Conservation (phyloP, 202 grass and related monocot species). For the Digitaria exilis region DNA sequence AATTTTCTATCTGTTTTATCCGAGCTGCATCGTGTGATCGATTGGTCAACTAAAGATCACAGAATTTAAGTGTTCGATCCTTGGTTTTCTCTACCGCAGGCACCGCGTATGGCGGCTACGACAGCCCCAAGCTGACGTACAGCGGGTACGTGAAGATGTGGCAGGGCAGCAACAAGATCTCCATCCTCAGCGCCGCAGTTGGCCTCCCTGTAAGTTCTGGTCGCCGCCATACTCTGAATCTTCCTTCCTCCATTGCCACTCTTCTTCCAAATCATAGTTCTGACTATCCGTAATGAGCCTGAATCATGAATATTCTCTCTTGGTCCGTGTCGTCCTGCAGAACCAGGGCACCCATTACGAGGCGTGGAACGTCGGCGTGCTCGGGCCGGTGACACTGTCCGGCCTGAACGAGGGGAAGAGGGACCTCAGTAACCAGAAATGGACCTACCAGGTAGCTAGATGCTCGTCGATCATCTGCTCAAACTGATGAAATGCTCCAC, state of each 20-base stretch:
- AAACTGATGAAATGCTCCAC: no score
- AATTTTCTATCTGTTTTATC: not conserved
- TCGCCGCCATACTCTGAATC: not conserved
- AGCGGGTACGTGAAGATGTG: slow-evolving; percentile 72
- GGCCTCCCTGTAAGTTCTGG: slow-evolving; percentile 90
- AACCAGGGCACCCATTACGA: slow-evolving; percentile 89
- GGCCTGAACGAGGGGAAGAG: slow-evolving; percentile 83
- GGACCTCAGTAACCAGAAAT: slow-evolving; percentile 78
- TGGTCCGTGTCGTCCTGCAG: slow-evolving; percentile 30
- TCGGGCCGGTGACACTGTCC: slow-evolving; percentile 81
- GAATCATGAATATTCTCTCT: not conserved
- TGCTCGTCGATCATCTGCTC: no score
- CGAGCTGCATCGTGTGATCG: not conserved
- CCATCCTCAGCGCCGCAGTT: slow-evolving; percentile 81
- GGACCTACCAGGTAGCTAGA: slow-evolving; percentile 86
- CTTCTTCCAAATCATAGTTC: not conserved
- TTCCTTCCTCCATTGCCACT: not conserved
- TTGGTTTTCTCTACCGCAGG: slow-evolving; percentile 41
- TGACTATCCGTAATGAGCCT: not conserved
- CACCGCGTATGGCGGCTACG: slow-evolving; percentile 54
- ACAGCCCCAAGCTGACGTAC: slow-evolving; percentile 69
- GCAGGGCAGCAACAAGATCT: slow-evolving; percentile 98
- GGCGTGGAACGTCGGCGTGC: slow-evolving; percentile 93
- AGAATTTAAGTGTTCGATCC: not conserved
- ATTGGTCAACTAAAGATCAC: not conserved